Evolutionary conservation across 192 early-diverging fungal species (phyloP), one percentile per base, ranked within the genome.

Genomic region (Coemansia sp.): DNA sequence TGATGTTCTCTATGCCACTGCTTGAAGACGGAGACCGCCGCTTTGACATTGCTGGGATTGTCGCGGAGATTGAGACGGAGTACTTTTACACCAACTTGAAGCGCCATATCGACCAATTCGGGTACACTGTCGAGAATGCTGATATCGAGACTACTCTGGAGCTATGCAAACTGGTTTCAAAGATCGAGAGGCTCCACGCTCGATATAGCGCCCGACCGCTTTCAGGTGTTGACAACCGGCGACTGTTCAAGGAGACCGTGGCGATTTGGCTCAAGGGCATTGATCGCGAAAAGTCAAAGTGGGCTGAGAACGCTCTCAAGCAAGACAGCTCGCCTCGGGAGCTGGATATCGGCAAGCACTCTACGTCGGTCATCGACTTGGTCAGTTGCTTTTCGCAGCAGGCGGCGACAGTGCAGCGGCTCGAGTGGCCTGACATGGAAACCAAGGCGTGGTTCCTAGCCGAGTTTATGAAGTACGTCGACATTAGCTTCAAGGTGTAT

Each of bases 321-420:
- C 69, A 73, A 47, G 82, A 84, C 69, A 80, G 66, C 44, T 53
- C 67, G 17, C 69, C 70, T 13, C 74, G 47, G 11, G 74, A 72
- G 62, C 57, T 78, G 58, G 71, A 65, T 8, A 69, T 75, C 21
- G 75, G 75, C 49, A 80, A 80, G 67, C 82, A 84, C 50, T 86
- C 85, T 35, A 79, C 85, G 16, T 86, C 85, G 4, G 85, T 81
- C 19, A 75, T 80, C 44, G 85, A 86, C 23, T 46, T 86, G 49
- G 39, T 77, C 49, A 75, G 67, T 30, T 77, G 78, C 61, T 80
- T 86, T 38, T 72, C 77, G 38, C 77, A 80, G 70, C 85, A 83
- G 13, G 78, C 70, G n/a, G 69, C 71, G 8, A 74, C 67, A 26
- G 55, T 73, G 26, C 71, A 66, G 37, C 70, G 66, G 4, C 69